A percentile compares a stretch with the other conserved stretches of the same genome.
phyloP scores from a whole-genome alignment of 2,329 filamentous ascomycete species.

The Venturia asperata region DNA sequence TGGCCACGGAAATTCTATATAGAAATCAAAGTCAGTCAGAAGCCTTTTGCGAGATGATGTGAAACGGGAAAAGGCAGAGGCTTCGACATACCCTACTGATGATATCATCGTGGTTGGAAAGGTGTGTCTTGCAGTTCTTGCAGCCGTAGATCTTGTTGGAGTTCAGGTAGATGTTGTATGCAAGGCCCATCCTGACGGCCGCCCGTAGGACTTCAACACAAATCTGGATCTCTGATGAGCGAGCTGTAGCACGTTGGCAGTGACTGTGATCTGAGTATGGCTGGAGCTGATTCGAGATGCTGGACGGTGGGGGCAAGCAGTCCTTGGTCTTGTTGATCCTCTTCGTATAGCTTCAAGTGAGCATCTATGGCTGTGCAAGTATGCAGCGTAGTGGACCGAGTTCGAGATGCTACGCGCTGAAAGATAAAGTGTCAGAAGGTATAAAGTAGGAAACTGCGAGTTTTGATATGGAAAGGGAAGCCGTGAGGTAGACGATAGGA shows the following conservation, averaged over 20 bases:
- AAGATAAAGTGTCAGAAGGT: neutral
- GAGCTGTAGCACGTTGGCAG: neutral
- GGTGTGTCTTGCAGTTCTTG: slow-evolving; percentile 91
- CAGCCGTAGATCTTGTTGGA: slow-evolving; percentile 81
- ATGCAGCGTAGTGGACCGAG: neutral
- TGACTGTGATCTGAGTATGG: neutral
- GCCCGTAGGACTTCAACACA: slow-evolving; percentile 11
- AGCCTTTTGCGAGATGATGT: slow-evolving; percentile 6
- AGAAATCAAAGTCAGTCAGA: slow-evolving; percentile 8
- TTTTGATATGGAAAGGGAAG: neutral
- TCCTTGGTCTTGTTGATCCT: neutral
- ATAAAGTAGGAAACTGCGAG: too few species aligned
- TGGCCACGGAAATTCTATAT: slow-evolving; percentile 91
- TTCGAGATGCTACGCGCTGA: neutral
- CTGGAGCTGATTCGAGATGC: neutral
- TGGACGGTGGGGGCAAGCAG: neutral
- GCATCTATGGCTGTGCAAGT: neutral
- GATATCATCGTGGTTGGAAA: slow-evolving; percentile 92
- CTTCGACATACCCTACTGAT: slow-evolving; percentile 68
- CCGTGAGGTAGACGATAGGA: neutral
- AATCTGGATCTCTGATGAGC: neutral
- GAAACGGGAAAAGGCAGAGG: neutral
- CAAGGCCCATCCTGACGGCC: slow-evolving; percentile 61
- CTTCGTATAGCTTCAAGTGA: neutral
- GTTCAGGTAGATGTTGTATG: slow-evolving; percentile 86